Conservation (phyloP, 1,139 yeast species). For the Scheffersomyces titani region DNA sequence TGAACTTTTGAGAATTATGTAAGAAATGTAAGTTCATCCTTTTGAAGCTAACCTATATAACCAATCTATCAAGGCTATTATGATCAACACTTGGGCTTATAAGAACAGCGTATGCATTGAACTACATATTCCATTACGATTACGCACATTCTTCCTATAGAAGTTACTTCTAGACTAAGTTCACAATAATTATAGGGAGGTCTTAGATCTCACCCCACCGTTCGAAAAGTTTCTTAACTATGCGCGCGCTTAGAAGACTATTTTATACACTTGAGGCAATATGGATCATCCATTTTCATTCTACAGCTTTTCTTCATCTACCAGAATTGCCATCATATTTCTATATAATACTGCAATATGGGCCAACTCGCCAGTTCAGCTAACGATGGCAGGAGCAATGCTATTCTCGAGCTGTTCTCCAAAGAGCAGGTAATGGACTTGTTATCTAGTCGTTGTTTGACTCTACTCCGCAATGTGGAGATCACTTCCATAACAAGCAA, state of each 20-base stretch:
- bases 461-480: constrained; percentile 27
- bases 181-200: neutral
- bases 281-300: neutral
- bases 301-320: neutral
- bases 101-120: neutral
- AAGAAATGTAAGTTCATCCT: neutral
- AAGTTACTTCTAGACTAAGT: neutral
- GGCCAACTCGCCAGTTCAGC: constrained; percentile 23
- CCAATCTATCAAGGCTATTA: no score
- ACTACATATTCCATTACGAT: no score
- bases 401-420: constrained; percentile 15
- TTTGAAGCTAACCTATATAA: neutral
- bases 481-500: constrained; percentile 21
- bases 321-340: neutral
- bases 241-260: neutral
- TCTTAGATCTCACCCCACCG: neutral
- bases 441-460: constrained; percentile 21
- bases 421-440: constrained; percentile 19
- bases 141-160: neutral
- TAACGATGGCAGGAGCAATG: neutral
- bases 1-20: neutral
- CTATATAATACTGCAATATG: constrained; percentile 8
- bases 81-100: neutral
- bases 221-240: neutral
- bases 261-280: neutral